Conservation (phyloP, 2,329 filamentous ascomycete genomes). For the Alternaria brassicicola region DNA sequence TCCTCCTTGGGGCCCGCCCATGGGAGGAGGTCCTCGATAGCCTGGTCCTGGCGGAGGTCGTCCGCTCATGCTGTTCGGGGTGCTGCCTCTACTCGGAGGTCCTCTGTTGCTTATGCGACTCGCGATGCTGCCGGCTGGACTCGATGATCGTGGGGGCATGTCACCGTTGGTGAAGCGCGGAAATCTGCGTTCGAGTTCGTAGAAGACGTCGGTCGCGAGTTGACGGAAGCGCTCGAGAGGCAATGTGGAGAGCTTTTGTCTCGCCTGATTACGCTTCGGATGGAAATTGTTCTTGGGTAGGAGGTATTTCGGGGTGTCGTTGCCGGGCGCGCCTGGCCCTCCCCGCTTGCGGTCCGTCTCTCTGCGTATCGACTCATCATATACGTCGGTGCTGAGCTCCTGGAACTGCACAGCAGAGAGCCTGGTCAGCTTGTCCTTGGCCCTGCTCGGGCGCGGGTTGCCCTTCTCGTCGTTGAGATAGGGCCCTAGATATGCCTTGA, state of each 20-base stretch:
- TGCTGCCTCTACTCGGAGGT: conserved; percentile 60
- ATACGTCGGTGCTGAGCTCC: conserved; percentile 96
- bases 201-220: conserved; percentile 93
- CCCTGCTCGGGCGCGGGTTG: conserved; percentile 80
- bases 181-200: conserved; percentile 88
- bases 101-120: conserved; percentile 60
- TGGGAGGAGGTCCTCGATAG: conserved; percentile 34
- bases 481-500: conserved; percentile 75
- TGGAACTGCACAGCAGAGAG: conserved; percentile 93
- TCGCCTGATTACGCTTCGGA: conserved; percentile 96
- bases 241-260: conserved; percentile 90
- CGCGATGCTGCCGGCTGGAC: conserved; percentile 67
- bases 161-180: conserved; percentile 77
- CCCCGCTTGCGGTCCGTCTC: conserved; percentile 65
- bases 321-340: conserved; percentile 56
- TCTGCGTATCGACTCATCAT: conserved; percentile 88
- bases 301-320: conserved; percentile 64
- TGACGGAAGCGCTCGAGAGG: conserved; percentile 87
- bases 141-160: conserved; percentile 68
- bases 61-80: conserved; percentile 64
- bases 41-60: conserved; percentile 46
- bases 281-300: conserved; percentile 89
- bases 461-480: conserved; percentile 76
- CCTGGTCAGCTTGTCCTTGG: conserved; percentile 90
- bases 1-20: conserved; percentile 52